These are phyloP conservation scores for Gossypium arboreum DNA, from an alignment of 345 rosid genomes.

Conservation along the genomic window DNA sequence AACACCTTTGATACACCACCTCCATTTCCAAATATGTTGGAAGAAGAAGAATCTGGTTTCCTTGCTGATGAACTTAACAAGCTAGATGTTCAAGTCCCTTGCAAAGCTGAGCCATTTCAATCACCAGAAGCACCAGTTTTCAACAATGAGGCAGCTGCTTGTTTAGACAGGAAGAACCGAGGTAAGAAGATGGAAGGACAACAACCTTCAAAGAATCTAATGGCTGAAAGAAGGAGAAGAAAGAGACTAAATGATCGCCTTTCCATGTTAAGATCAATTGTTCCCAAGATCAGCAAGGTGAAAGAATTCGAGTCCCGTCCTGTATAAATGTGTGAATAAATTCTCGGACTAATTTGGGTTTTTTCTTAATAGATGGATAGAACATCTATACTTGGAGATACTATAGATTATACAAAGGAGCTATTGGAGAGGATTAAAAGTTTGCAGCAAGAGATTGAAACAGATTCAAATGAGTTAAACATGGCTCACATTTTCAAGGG, in stretches of 20 bases:
- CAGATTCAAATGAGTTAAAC: conserved; percentile 32
- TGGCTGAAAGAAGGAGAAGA: conserved; percentile 89
- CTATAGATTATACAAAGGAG: conserved; percentile 72
- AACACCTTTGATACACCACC: conserved; percentile 36
- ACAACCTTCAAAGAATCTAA: conserved; percentile 87
- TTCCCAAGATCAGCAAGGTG: conserved; percentile 97
- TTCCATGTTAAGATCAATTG: conserved; percentile 88
- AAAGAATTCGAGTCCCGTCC: neutral
- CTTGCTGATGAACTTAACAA: conserved; percentile 27
- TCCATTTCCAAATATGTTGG: conserved; percentile 35
- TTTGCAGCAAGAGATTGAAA: conserved; percentile 49
- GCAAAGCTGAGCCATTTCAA: conserved; percentile 37
- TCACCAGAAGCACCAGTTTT: conserved; percentile 36
- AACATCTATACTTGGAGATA: conserved; percentile 66
- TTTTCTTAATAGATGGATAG: conserved; percentile 56
- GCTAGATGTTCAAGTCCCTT: conserved; percentile 25
- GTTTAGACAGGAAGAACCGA: neutral
- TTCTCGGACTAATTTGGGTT: conserved; percentile 6
- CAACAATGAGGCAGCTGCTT: conserved; percentile 19
- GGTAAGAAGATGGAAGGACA: neutral
- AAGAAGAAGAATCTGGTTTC: conserved; percentile 32
- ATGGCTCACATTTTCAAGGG: conserved; percentile 40
- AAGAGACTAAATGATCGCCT: conserved; percentile 80
- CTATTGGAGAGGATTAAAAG: conserved; percentile 54
- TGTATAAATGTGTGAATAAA: no score